These are phyloP conservation scores for Lyophyllum decastes DNA, from an alignment of 768 basidiomycete genomes.

Conservation along the genomic window DNA sequence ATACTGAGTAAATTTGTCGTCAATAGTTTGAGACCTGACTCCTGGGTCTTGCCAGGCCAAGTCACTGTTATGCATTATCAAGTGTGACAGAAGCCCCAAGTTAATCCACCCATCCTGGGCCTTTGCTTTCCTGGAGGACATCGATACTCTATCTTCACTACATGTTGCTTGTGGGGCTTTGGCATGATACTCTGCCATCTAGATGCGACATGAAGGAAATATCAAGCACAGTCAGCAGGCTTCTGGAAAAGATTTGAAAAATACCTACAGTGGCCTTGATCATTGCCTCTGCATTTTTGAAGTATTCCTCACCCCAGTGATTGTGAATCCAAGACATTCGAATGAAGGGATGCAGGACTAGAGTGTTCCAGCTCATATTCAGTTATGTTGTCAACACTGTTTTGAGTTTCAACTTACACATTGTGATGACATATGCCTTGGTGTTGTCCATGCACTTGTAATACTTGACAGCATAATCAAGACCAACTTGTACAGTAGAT, in stretches of 20 bases:
- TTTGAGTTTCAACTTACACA: conserved; percentile 1
- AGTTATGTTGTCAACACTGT: not conserved
- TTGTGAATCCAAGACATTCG: conserved; percentile 15
- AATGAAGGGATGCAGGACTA: conserved; percentile 20
- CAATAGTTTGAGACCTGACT: not conserved
- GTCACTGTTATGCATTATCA: not conserved
- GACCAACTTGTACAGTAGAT: conserved; percentile 3
- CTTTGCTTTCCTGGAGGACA: not conserved
- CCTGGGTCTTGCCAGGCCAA: not conserved
- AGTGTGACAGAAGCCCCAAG: not conserved
- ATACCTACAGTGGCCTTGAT: conserved; percentile 15
- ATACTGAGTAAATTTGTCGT: conserved; percentile 7
- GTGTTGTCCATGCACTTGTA: conserved; percentile 10
- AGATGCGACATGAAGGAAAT: not conserved
- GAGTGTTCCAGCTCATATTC: not conserved
- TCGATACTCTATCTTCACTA: not conserved
- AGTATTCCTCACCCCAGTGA: conserved; percentile 16
- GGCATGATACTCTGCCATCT: conserved; percentile 13
- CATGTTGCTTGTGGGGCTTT: not conserved
- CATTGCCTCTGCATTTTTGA: conserved; percentile 9
- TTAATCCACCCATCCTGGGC: not conserved
- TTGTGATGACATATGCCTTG: conserved; percentile 9
- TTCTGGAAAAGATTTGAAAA: not conserved
- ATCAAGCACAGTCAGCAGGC: not conserved
- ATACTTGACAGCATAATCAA: conserved; percentile 11